phyloP scores from a whole-genome alignment of 1,284 basidiomycete species.

The Salmacisia buchloeana region DNA sequence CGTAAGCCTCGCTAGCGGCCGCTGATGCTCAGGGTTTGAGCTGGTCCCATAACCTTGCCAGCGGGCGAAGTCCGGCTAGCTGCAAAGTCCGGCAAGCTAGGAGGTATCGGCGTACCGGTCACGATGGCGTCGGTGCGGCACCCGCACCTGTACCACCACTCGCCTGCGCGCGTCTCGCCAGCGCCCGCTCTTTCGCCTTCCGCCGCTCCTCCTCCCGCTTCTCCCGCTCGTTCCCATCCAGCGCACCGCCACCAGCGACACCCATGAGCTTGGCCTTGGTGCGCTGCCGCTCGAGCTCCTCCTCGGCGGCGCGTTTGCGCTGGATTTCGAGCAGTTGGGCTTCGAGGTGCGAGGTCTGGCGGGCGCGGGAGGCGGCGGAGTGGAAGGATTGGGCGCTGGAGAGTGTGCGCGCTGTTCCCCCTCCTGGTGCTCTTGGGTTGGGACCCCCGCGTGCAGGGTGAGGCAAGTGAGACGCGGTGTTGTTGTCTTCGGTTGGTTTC shows the following conservation, averaged over 20 bases:
- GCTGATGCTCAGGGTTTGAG: no score
- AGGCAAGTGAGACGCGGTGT: neutral
- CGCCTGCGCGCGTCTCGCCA: no score
- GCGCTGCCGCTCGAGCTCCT: neutral
- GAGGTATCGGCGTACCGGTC: no score
- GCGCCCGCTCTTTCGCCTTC: neutral
- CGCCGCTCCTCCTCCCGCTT: neutral
- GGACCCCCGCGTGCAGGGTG: neutral
- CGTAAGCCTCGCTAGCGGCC: no score
- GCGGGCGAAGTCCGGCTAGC: no score
- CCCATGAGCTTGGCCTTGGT: neutral
- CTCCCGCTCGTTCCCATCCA: neutral
- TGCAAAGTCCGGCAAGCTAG: no score
- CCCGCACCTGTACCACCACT: neutral
- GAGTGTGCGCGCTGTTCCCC: neutral
- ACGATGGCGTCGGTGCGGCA: neutral
- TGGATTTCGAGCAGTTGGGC: slow-evolving; percentile 3
- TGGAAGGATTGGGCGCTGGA: neutral
- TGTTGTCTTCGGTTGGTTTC: neutral
- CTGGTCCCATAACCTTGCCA: no score
- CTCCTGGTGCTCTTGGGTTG: neutral
- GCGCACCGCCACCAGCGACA: neutral
- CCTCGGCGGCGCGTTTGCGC: slow-evolving; percentile 6
- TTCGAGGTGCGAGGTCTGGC: slow-evolving; percentile 5
- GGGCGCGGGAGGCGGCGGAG: slow-evolving; percentile 6